Conservation (phyloP, 331 rosid species). For the Pyrus hybrid region DNA sequence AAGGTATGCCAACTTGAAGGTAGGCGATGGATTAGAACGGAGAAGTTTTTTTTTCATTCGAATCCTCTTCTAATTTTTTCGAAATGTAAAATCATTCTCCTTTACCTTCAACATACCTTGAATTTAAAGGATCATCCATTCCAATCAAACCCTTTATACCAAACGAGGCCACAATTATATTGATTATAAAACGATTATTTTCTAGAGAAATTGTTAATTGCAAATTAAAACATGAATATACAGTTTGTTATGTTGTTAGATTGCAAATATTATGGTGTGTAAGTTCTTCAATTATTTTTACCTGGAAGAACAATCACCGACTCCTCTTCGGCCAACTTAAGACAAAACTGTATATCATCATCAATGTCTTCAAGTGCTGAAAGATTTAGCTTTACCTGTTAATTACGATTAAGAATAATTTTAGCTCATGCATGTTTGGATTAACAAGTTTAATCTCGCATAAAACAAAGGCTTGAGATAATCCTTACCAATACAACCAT, state of each 20-base stretch:
- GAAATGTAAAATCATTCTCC: neutral
- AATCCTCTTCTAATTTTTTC: neutral
- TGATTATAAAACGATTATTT: neutral
- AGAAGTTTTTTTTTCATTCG: neutral
- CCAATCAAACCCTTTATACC: neutral
- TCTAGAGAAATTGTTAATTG: no score
- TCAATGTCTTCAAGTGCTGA: slow-evolving; percentile 26
- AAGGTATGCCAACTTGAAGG: neutral
- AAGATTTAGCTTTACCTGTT: slow-evolving; percentile 29
- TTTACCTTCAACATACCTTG: neutral
- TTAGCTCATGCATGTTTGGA: no score
- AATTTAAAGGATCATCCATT: neutral
- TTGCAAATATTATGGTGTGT: neutral
- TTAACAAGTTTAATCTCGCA: no score
- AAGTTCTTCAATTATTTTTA: neutral
- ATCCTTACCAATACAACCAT: slow-evolving; percentile 27
- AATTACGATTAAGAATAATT: no score
- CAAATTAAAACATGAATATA: neutral
- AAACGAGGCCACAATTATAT: neutral
- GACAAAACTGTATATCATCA: slow-evolving; percentile 36
- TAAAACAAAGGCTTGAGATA: neutral
- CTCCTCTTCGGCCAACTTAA: slow-evolving; percentile 35
- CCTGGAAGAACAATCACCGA: slow-evolving; percentile 34
- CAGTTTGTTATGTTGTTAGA: neutral
- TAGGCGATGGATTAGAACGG: neutral